phyloP scores from a whole-genome alignment of 306 rosid species.

The Quercus glauca region DNA sequence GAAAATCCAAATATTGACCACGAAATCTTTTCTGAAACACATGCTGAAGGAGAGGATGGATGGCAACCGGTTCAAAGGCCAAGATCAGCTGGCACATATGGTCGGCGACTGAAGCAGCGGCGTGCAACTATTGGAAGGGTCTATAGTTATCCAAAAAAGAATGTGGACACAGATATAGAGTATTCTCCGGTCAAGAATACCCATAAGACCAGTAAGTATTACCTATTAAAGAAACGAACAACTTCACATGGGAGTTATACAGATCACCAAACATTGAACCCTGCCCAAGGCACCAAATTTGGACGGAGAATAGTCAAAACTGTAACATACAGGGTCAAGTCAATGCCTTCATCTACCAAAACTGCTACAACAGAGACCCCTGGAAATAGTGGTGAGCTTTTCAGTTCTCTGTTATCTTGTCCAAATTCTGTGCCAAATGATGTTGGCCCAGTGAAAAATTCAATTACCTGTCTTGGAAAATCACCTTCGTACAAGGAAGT shows the following conservation, averaged over 20 bases:
- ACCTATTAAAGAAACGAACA: conserved; percentile 74
- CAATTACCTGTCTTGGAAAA: conserved; percentile 75
- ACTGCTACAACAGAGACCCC: conserved; percentile 35
- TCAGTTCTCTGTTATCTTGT: conserved; percentile 45
- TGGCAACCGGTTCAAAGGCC: conserved; percentile 99
- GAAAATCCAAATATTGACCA: conserved; percentile 42
- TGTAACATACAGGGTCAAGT: conserved; percentile 85
- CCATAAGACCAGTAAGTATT: conserved; percentile 58
- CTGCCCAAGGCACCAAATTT: conserved; percentile 72
- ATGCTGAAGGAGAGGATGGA: conserved; percentile 80
- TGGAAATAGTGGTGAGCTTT: conserved; percentile 36
- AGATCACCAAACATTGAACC: conserved; percentile 51
- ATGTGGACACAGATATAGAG: conserved; percentile 52
- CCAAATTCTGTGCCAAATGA: conserved; percentile 37
- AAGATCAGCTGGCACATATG: conserved; percentile 75
- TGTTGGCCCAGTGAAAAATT: conserved; percentile 50
- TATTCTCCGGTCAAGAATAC: conserved; percentile 45
- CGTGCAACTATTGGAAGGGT: conserved; percentile 79
- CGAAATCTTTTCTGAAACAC: conserved; percentile 57
- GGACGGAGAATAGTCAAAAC: conserved; percentile 80
- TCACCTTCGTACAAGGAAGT: conserved; percentile 99
- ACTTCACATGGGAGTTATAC: conserved; percentile 62
- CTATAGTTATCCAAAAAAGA: conserved; percentile 73
- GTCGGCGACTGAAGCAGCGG: conserved; percentile 76
- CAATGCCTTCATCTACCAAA: conserved; percentile 53